phyloP scores from a whole-genome alignment of 768 basidiomycete genomes.

The Mycena leptocephala region DNA sequence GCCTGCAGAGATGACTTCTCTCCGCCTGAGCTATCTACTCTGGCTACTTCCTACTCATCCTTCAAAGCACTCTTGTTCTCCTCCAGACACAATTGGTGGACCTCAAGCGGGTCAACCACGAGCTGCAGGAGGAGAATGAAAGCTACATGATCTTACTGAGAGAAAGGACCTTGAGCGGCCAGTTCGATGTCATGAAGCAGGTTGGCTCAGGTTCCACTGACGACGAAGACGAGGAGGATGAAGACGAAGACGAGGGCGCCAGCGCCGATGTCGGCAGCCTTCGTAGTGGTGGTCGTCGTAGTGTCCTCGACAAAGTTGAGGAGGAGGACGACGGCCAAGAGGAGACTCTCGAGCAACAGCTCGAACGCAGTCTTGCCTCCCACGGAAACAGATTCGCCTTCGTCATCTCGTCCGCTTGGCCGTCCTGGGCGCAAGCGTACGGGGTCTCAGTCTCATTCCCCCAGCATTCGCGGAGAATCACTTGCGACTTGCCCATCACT shows the following conservation, averaged over 20 bases:
- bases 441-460: slow-evolving; percentile 66
- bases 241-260: slow-evolving; percentile 56
- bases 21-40: slow-evolving; percentile 89
- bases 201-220: slow-evolving; percentile 66
- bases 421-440: slow-evolving; percentile 67
- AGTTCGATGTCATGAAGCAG: slow-evolving; percentile 84
- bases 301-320: slow-evolving; percentile 75
- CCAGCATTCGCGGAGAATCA: slow-evolving; percentile 77
- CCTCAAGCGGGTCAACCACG: slow-evolving; percentile 89
- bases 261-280: slow-evolving; percentile 70
- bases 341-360: slow-evolving; percentile 55
- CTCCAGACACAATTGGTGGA: slow-evolving; percentile 90
- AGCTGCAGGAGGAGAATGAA: slow-evolving; percentile 96
- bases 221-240: slow-evolving; percentile 59
- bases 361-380: slow-evolving; percentile 55
- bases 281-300: slow-evolving; percentile 70
- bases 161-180: slow-evolving; percentile 93
- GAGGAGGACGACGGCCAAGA: slow-evolving; percentile 64
- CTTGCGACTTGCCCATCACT: slow-evolving; percentile 90
- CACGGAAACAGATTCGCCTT: slow-evolving; percentile 53
- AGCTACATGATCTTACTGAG: slow-evolving; percentile 95
- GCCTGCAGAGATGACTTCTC: slow-evolving; percentile 90
- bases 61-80: slow-evolving; percentile 89
- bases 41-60: slow-evolving; percentile 89
- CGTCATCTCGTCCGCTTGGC: slow-evolving; percentile 59